Conservation (phyloP, 108 stramenopile genomes). For the Parietichytrium sp. region DNA sequence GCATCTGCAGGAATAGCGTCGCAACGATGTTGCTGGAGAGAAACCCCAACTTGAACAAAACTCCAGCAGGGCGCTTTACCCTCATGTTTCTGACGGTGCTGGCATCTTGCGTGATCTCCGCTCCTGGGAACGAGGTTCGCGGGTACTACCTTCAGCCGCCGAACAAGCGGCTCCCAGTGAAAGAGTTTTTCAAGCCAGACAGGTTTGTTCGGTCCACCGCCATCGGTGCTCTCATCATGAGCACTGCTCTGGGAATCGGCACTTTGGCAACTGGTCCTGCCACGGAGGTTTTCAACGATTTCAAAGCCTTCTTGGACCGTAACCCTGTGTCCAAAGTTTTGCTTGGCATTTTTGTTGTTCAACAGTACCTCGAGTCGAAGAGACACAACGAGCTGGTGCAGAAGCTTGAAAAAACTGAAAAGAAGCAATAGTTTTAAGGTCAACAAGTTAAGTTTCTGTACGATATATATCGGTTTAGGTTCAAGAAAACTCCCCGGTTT, state of each 20-base stretch:
- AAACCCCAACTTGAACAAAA: background rate
- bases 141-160: slow-evolving; percentile 37
- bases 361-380: slow-evolving; percentile 31
- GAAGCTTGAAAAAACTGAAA: background rate
- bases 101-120: slow-evolving; percentile 24
- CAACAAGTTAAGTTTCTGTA: too few species aligned
- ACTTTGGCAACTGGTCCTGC: slow-evolving; percentile 3
- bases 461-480: too few species aligned
- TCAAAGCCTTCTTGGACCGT: slow-evolving; percentile 13
- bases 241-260: slow-evolving; percentile 4
- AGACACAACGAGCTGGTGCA: background rate
- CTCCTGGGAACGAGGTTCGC: slow-evolving; percentile 22
- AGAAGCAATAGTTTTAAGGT: too few species aligned
- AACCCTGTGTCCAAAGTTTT: slow-evolving; percentile 25
- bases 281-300: slow-evolving; percentile 35
- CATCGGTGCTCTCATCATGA: slow-evolving; percentile 25
- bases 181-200: slow-evolving; percentile 37
- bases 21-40: background rate
- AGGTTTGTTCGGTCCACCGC: slow-evolving; percentile 22
- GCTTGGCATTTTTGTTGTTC: slow-evolving; percentile 24
- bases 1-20: background rate
- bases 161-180: slow-evolving; percentile 9
- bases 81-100: slow-evolving; percentile 4
- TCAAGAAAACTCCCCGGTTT: too few species aligned
- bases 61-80: background rate